Percentiles rank a stretch among this genome's conserved stretches.
phyloP scores from a whole-genome alignment of 441 rosid species.

The Rhodomyrtus psidioides region DNA sequence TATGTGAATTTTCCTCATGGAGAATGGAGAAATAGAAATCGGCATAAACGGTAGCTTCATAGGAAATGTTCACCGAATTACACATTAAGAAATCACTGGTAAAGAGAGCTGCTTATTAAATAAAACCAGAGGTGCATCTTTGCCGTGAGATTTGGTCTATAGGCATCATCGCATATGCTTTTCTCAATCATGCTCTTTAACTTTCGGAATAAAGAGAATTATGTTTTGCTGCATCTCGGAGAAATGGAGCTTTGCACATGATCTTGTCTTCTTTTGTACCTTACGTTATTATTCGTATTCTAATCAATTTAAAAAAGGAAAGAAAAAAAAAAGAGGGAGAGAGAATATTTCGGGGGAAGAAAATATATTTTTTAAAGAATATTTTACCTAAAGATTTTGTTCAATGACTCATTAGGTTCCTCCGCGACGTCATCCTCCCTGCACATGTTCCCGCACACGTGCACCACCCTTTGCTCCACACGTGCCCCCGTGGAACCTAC shows the following conservation, averaged over 20 bases:
- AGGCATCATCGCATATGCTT: background rate
- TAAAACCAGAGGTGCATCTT: background rate
- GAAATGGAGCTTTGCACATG: background rate
- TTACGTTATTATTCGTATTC: background rate
- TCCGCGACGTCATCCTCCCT: background rate
- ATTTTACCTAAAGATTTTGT: background rate
- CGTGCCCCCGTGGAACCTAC: background rate
- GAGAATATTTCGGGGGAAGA: background rate
- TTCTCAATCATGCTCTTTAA: background rate
- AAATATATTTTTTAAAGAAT: background rate
- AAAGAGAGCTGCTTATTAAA: background rate
- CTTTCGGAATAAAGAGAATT: background rate
- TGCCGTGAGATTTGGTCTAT: background rate
- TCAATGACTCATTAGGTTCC: background rate
- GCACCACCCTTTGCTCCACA: background rate
- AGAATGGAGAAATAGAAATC: too few species aligned
- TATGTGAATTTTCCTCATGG: background rate
- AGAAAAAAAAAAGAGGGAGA: background rate
- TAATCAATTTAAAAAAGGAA: background rate
- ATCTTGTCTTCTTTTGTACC: background rate
- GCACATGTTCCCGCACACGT: background rate
- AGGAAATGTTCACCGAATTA: background rate
- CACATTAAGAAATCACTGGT: background rate
- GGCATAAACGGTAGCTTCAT: background rate
- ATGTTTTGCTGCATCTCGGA: background rate